A percentile compares a stretch with the other conserved stretches of the same genome.
Conservation (phyloP, 192 early-diverging fungal genomes). For the Coemansia sp. region DNA sequence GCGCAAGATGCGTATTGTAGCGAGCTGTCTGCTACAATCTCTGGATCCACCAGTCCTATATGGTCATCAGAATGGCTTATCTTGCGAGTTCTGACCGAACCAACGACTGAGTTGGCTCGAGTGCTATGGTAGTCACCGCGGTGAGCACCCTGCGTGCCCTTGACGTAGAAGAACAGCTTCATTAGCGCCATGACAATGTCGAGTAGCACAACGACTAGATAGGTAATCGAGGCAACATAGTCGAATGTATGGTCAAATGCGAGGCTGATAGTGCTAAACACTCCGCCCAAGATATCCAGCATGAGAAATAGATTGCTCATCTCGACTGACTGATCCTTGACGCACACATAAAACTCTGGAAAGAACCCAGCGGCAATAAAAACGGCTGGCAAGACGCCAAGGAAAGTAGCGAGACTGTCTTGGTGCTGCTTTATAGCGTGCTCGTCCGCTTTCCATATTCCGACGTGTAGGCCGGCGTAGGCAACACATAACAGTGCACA, state of each 20-base stretch:
- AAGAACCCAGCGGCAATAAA: slow-evolving; percentile 53
- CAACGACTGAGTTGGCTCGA: neutral
- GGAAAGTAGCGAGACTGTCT: slow-evolving; percentile 27
- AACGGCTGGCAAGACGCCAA: slow-evolving; percentile 50
- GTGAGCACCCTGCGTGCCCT: slow-evolving; percentile 33
- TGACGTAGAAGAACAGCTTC: slow-evolving; percentile 45
- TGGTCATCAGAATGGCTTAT: neutral
- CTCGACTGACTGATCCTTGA: slow-evolving; percentile 51
- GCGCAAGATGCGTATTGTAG: neutral
- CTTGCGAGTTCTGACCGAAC: neutral
- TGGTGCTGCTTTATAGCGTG: slow-evolving; percentile 24
- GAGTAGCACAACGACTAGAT: slow-evolving; percentile 49
- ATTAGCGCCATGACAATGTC: slow-evolving; percentile 43
- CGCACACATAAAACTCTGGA: slow-evolving; percentile 51
- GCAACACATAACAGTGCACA: slow-evolving; percentile 25
- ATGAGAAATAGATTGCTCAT: slow-evolving; percentile 54
- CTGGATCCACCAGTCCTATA: neutral
- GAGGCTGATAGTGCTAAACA: slow-evolving; percentile 53
- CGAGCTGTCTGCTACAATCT: neutral
- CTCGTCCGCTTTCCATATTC: slow-evolving; percentile 45
- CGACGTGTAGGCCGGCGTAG: slow-evolving; percentile 46
- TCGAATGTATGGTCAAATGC: slow-evolving; percentile 53
- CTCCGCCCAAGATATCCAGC: slow-evolving; percentile 45
- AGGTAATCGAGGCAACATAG: slow-evolving; percentile 55
- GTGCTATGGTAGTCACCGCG: neutral